Evolutionary conservation across 495 filamentous ascomycete species (phyloP).

Genomic region (Gamarada debralockiae): DNA sequence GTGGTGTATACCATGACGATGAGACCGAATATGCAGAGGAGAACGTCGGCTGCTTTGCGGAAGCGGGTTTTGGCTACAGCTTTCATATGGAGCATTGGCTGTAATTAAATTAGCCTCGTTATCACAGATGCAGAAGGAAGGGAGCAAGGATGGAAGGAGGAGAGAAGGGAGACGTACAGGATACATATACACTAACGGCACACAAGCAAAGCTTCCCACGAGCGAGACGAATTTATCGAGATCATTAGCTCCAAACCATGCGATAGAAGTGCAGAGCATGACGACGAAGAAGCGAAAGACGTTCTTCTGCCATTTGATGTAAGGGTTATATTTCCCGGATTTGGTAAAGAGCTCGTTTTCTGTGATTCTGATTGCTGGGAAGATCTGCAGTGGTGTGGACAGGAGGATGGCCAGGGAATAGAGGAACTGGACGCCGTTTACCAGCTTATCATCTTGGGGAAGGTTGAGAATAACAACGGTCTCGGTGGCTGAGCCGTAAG

Average conservation of each 20-base stretch:
- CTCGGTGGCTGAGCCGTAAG: slow-evolving; percentile 90
- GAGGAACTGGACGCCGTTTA: slow-evolving; percentile 92
- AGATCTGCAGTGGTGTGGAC: slow-evolving; percentile 91
- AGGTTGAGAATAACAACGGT: slow-evolving; percentile 95
- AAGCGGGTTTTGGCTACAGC: slow-evolving; percentile 63
- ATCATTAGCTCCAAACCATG: slow-evolving; percentile 88
- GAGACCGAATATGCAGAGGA: slow-evolving; percentile 74
- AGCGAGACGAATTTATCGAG: slow-evolving; percentile 96
- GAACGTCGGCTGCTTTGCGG: slow-evolving; percentile 66
- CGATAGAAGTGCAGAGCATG: slow-evolving; percentile 75
- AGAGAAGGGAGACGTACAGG: slow-evolving; percentile 52
- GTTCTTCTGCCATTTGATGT: slow-evolving; percentile 99
- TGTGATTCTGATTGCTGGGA: slow-evolving; percentile 86
- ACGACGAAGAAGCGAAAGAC: slow-evolving; percentile 90
- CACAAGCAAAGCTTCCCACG: slow-evolving; percentile 95
- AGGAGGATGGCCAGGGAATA: slow-evolving; percentile 93
- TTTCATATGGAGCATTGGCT: slow-evolving; percentile 86
- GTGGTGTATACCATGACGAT: slow-evolving; percentile 91
- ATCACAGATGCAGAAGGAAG: neutral
- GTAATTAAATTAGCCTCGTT: slow-evolving; percentile 8
- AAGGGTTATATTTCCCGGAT: slow-evolving; percentile 92
- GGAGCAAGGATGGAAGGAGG: neutral
- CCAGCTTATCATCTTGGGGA: slow-evolving; percentile 91
- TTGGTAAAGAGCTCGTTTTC: slow-evolving; percentile 60
- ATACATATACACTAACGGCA: slow-evolving; percentile 96